phyloP scores from a whole-genome alignment of 768 basidiomycete species.

The Albatrellus ellisii region DNA sequence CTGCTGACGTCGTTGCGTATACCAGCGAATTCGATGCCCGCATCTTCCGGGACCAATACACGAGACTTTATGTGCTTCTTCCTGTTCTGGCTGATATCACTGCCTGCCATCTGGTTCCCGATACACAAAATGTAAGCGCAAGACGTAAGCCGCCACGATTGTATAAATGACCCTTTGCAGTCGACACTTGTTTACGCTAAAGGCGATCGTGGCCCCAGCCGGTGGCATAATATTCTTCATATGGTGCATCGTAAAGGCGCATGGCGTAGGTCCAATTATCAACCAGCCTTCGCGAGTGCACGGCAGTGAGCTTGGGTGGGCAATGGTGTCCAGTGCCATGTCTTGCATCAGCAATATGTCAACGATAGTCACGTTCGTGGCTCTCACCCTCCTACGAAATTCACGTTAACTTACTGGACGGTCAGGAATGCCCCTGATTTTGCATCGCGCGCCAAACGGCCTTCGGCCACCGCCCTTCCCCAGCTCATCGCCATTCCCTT shows the following conservation, averaged over 20 bases:
- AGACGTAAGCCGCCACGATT: slow-evolving; percentile 41
- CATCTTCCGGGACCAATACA: slow-evolving; percentile 61
- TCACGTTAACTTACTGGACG: slow-evolving; percentile 1
- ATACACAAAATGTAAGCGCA: slow-evolving; percentile 77
- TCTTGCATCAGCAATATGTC: slow-evolving; percentile 73
- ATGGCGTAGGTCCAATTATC: slow-evolving; percentile 67
- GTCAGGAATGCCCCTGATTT: slow-evolving; percentile 68
- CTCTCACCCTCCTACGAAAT: neutral
- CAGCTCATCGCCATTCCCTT: slow-evolving; percentile 64
- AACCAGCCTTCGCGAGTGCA: slow-evolving; percentile 47
- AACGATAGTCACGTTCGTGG: slow-evolving; percentile 51
- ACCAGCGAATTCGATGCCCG: slow-evolving; percentile 61
- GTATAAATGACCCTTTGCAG: slow-evolving; percentile 21
- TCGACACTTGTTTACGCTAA: slow-evolving; percentile 70
- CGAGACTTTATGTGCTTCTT: slow-evolving; percentile 73
- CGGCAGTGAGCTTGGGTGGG: slow-evolving; percentile 63
- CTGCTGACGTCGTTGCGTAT: slow-evolving; percentile 4
- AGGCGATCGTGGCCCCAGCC: slow-evolving; percentile 58
- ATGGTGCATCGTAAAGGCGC: slow-evolving; percentile 68
- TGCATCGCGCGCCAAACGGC: slow-evolving; percentile 45
- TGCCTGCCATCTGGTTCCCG: slow-evolving; percentile 74
- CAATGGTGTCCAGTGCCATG: slow-evolving; percentile 60
- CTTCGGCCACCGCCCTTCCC: slow-evolving; percentile 45
- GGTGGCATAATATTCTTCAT: slow-evolving; percentile 63
- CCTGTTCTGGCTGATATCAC: slow-evolving; percentile 73